Evolutionary conservation across 1,139 yeast species (phyloP).

Genomic region (Yamadazyma buinensis): DNA sequence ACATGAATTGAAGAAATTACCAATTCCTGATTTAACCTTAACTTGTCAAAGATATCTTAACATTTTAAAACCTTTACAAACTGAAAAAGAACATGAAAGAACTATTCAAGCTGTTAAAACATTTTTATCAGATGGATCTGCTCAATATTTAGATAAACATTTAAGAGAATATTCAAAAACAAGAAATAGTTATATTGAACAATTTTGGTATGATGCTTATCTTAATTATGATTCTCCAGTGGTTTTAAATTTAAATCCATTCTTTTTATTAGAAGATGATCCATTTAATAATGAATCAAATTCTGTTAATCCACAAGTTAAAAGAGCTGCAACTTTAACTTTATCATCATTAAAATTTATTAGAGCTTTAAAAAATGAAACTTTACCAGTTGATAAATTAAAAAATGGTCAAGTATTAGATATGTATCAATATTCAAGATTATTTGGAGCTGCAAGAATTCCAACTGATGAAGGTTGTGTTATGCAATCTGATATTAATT

Average conservation of each 20-base stretch:
- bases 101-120: constrained; percentile 59
- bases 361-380: constrained; percentile 71
- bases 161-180: constrained; percentile 59
- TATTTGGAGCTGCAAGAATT: constrained; percentile 83
- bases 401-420: constrained; percentile 67
- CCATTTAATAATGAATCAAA: constrained; percentile 69
- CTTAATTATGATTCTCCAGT: constrained; percentile 85
- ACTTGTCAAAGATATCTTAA: constrained; percentile 64
- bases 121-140: constrained; percentile 53
- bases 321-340: constrained; percentile 79
- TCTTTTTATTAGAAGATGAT: constrained; percentile 83
- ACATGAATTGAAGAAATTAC: constrained; percentile 56
- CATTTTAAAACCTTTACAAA: constrained; percentile 71
- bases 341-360: constrained; percentile 75
- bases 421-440: constrained; percentile 84
- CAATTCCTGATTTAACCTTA: constrained; percentile 69
- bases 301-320: constrained; percentile 61
- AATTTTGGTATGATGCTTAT: constrained; percentile 90
- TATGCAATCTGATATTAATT: constrained; percentile 72
- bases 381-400: constrained; percentile 68
- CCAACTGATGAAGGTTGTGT: constrained; percentile 79
- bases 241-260: constrained; percentile 83
- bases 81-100: constrained; percentile 60
- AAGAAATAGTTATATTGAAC: constrained; percentile 80
- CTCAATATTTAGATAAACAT: constrained; percentile 60